Evolutionary conservation across 768 basidiomycete species (phyloP).

Genomic region (Podaxis sp.): DNA sequence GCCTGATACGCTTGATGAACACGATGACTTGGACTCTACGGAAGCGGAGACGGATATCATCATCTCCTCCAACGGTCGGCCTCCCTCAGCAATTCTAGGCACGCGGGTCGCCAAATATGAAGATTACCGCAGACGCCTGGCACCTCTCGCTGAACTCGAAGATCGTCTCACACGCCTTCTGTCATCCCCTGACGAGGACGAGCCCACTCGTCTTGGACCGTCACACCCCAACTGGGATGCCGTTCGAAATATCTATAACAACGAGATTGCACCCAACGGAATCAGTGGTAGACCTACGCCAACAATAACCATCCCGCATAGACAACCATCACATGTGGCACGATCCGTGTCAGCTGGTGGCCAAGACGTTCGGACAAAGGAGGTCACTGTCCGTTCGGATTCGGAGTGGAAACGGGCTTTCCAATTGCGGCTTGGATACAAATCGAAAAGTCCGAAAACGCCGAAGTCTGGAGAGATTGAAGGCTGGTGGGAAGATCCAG

Average conservation of each 20-base stretch:
- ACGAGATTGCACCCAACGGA: constrained; percentile 24
- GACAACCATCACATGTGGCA: constrained; percentile 24
- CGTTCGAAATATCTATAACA: constrained; percentile 23
- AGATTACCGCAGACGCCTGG: constrained; percentile 55
- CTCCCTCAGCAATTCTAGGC: constrained; percentile 48
- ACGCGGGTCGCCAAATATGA: constrained; percentile 60
- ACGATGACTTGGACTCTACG: constrained; percentile 50
- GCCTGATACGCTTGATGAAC: constrained; percentile 54
- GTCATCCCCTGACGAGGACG: constrained; percentile 69
- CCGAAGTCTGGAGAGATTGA: constrained; percentile 69
- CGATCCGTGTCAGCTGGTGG: constrained; percentile 18
- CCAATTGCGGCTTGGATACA: constrained; percentile 43
- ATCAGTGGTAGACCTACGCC: constrained; percentile 44
- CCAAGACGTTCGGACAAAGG: constrained; percentile 31
- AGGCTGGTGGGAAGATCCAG: constrained; percentile 86
- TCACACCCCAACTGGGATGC: constrained; percentile 36
- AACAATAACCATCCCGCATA: constrained; percentile 46
- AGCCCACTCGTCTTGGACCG: constrained; percentile 55
- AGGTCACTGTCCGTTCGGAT: constrained; percentile 58
- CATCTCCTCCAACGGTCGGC: constrained; percentile 48
- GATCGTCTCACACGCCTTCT: constrained; percentile 65
- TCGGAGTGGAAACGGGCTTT: constrained; percentile 69
- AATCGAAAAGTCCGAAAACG: constrained; percentile 66
- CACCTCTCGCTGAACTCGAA: constrained; percentile 70
- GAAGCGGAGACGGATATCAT: constrained; percentile 48